These are phyloP conservation scores for Salvia hispanica DNA, from an alignment of 257 asterid genomes.

Conservation along the genomic window DNA sequence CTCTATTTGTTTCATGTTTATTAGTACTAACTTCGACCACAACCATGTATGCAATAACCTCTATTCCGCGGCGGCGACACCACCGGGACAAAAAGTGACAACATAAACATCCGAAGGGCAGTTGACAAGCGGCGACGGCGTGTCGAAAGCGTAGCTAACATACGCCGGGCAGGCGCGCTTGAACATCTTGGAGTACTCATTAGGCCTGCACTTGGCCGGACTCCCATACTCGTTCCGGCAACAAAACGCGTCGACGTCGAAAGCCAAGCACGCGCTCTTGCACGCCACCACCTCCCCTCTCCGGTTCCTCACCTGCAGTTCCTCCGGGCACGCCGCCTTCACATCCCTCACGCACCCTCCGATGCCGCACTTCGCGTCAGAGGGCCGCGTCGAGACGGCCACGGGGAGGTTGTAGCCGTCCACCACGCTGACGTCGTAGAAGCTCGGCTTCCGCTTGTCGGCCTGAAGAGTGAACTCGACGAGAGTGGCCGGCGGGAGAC, in stretches of 20 bases:
- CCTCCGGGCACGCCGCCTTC: conserved; percentile 56
- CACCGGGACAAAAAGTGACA: conserved; percentile 73
- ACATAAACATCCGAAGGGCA: conserved; percentile 57
- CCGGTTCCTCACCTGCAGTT: conserved; percentile 47
- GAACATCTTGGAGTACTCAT: conserved; percentile 58
- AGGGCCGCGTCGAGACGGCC: conserved; percentile 40
- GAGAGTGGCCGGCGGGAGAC: conserved; percentile 76
- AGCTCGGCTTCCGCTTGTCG: conserved; percentile 52
- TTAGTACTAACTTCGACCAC: too few species aligned
- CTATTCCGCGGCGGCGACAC: conserved; percentile 38
- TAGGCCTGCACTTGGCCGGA: conserved; percentile 68
- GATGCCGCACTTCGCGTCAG: conserved; percentile 41
- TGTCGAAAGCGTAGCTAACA: conserved; percentile 67
- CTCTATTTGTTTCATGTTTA: too few species aligned
- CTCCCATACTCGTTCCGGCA: conserved; percentile 68
- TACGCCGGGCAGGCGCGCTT: conserved; percentile 78
- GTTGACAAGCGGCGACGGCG: conserved; percentile 57
- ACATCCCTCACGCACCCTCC: conserved; percentile 54
- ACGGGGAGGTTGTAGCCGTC: conserved; percentile 86
- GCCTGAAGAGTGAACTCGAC: conserved; percentile 56
- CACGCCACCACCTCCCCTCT: conserved; percentile 74
- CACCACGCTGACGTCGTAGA: conserved; percentile 75
- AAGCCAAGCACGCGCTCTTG: conserved; percentile 83
- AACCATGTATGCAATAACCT: not conserved
- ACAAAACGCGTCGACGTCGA: conserved; percentile 60